Percentiles rank a stretch among this genome's conserved stretches.
Evolutionary conservation across 148 eudicot genomes (phyloP).

Genomic region (Rhododendron kiyosumense): DNA sequence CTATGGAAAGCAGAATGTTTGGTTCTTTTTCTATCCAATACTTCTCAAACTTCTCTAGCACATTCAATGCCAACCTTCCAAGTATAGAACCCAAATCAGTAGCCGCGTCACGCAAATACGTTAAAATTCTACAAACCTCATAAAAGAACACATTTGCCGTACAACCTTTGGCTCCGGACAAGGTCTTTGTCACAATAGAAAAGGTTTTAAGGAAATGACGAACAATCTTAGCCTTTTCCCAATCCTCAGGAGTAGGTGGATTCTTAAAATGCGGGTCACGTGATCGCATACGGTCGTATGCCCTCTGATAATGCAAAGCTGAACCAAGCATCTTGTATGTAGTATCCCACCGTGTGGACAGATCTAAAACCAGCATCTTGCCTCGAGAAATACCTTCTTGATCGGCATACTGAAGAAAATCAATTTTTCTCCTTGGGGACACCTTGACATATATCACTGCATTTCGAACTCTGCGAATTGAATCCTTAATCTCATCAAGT

Average conservation of each 20-base stretch:
- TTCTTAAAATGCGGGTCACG: not conserved
- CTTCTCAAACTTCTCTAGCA: constrained; percentile 2
- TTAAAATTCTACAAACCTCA: not conserved
- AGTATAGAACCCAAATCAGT: not conserved
- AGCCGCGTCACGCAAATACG: not conserved
- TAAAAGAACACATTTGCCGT: not conserved
- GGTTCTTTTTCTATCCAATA: constrained; percentile 13
- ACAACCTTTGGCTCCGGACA: not conserved
- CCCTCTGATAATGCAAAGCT: constrained; percentile 3
- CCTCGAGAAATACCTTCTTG: not conserved
- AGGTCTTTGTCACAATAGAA: not conserved
- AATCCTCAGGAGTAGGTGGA: constrained; percentile 1
- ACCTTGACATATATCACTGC: constrained; percentile 16
- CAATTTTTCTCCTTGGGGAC: constrained; percentile 6
- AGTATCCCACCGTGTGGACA: not conserved
- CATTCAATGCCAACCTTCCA: not conserved
- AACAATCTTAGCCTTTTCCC: not conserved
- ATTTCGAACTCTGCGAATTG: constrained; percentile 14
- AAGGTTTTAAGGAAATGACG: not conserved
- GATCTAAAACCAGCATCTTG: not conserved
- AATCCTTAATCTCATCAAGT: constrained; percentile 13
- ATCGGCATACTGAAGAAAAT: not conserved
- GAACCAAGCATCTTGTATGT: not conserved
- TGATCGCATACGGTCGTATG: not conserved
- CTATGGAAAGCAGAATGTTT: constrained; percentile 12